Conservation (phyloP, 2,329 filamentous ascomycete genomes). For the Phyllosticta citriasiana region DNA sequence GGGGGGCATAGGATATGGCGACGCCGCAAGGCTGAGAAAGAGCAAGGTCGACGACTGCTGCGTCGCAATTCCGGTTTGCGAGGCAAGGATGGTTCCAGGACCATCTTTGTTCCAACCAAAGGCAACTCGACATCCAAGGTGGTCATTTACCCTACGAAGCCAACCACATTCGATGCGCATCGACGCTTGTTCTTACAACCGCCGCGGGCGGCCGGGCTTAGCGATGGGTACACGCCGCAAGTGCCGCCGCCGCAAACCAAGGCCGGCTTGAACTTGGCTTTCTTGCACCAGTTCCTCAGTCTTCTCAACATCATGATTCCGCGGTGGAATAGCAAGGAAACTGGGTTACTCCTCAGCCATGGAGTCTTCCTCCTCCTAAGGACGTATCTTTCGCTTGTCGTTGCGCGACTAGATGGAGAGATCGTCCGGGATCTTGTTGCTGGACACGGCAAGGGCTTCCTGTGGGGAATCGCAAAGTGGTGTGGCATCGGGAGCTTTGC, state of each 20-base stretch:
- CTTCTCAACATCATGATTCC: conserved; percentile 97
- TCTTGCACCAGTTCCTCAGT: conserved; percentile 92
- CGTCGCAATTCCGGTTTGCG: conserved; percentile 86
- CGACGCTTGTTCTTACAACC: conserved; percentile 86
- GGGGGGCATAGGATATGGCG: conserved; percentile 72
- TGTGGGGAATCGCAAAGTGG: conserved; percentile 90
- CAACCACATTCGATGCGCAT: conserved; percentile 92
- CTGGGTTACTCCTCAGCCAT: conserved; percentile 79
- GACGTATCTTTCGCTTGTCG: conserved; percentile 87
- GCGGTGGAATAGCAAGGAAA: conserved; percentile 90
- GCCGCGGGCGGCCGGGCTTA: conserved; percentile 68
- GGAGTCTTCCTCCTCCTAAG: conserved; percentile 80
- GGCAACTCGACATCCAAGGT: conserved; percentile 73
- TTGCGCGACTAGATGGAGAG: conserved; percentile 87
- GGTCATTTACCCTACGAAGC: conserved; percentile 80
- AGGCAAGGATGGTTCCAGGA: conserved; percentile 89
- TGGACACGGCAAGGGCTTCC: conserved; percentile 78
- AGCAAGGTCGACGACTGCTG: conserved; percentile 71
- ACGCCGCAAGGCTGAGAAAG: conserved; percentile 62
- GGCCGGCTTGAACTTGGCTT: conserved; percentile 87
- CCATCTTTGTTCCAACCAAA: conserved; percentile 91
- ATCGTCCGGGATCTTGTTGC: conserved; percentile 95
- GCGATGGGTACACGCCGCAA: conserved; percentile 50
- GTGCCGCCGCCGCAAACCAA: conserved; percentile 87
- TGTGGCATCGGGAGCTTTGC: conserved; percentile 86